phyloP scores from a whole-genome alignment of 257 asterid species.

The Solanum chmielewskii region DNA sequence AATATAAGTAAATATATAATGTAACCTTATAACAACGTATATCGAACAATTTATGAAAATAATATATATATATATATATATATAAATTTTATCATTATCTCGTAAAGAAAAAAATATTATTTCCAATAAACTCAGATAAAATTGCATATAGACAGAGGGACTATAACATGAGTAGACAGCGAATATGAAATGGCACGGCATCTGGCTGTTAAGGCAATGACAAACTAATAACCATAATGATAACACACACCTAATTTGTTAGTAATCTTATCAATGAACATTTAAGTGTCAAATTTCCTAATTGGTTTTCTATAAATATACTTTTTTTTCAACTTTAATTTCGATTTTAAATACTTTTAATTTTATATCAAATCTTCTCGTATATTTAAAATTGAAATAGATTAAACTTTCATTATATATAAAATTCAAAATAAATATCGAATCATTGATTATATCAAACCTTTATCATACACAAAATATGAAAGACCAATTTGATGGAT shows the following conservation, averaged over 20 bases:
- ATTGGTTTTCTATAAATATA: background rate
- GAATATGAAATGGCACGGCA: background rate
- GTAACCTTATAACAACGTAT: background rate
- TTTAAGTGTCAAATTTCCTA: background rate
- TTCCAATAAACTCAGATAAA: background rate
- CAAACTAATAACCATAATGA: background rate
- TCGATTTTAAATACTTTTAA: background rate
- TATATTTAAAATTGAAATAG: background rate
- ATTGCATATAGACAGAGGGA: background rate
- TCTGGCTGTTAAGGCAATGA: background rate
- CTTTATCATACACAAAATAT: background rate
- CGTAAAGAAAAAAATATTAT: background rate
- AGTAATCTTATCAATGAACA: background rate
- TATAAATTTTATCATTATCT: no score
- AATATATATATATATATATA: background rate
- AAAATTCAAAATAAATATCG: background rate
- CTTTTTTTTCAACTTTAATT: background rate
- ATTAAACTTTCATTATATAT: rapidly evolving
- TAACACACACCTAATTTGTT: background rate
- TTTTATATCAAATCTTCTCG: background rate
- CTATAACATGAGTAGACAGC: background rate
- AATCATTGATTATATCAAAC: background rate
- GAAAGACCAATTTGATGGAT: background rate
- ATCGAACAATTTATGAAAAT: no score
- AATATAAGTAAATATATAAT: background rate